phyloP scores from a whole-genome alignment of 257 asterid species.

The Paraleonurus japonicus region DNA sequence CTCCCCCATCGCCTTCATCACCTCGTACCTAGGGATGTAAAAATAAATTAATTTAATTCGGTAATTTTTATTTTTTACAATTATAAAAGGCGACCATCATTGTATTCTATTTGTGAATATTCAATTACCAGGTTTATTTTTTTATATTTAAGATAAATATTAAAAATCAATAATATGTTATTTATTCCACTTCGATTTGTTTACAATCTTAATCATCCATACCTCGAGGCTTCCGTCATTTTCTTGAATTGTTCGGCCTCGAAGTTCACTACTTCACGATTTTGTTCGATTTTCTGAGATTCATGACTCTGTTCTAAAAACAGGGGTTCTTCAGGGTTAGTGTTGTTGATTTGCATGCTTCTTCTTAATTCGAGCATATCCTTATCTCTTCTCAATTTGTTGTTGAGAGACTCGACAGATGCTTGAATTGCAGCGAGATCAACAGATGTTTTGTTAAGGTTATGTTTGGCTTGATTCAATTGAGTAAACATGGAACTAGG shows the following conservation, averaged over 20 bases:
- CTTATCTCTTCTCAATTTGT: slow-evolving; percentile 52
- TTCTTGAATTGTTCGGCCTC: slow-evolving; percentile 86
- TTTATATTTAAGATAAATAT: too few relatives aligned
- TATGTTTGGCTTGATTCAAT: slow-evolving; percentile 60
- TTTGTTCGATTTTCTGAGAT: not conserved
- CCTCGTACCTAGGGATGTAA: slow-evolving; percentile 52
- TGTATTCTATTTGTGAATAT: too few relatives aligned
- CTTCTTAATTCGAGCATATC: slow-evolving; percentile 30
- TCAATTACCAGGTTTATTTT: too few relatives aligned
- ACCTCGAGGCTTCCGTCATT: slow-evolving; percentile 81
- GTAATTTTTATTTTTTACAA: too few relatives aligned
- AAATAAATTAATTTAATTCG: too few relatives aligned
- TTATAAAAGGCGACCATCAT: too few relatives aligned
- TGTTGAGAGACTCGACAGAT: slow-evolving; percentile 75
- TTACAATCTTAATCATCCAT: too few relatives aligned
- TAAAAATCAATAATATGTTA: too few relatives aligned
- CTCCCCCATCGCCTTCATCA: slow-evolving; percentile 83
- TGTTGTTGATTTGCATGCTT: slow-evolving; percentile 22
- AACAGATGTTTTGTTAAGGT: slow-evolving; percentile 60
- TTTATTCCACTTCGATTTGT: not conserved
- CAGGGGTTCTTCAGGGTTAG: slow-evolving; percentile 6
- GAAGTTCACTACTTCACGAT: slow-evolving; percentile 34
- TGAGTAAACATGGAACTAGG: slow-evolving; percentile 62
- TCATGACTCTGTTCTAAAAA: slow-evolving; percentile 19
- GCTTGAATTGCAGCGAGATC: slow-evolving; percentile 79